Percentiles rank a stretch among this genome's conserved stretches.
These are phyloP conservation scores for Fusarium drepaniforme DNA, from an alignment of 2,329 filamentous ascomycete genomes.

Conservation along the genomic window DNA sequence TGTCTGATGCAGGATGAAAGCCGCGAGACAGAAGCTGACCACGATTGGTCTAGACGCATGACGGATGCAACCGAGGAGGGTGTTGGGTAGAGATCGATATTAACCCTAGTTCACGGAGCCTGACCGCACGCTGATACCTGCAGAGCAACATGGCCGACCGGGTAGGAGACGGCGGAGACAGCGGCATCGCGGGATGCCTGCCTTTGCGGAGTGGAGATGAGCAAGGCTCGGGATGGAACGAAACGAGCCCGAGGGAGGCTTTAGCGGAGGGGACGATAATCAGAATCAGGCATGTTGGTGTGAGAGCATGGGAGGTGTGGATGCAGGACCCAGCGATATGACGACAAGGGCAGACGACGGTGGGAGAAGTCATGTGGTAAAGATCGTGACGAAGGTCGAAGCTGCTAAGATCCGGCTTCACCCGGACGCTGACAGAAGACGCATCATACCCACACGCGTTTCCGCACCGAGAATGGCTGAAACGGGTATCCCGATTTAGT, in stretches of 20 bases:
- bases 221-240: slow-evolving; percentile 32
- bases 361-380: slow-evolving; percentile 38
- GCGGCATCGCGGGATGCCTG: slow-evolving; percentile 28
- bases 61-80: slow-evolving; percentile 19
- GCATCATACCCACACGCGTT: slow-evolving; percentile 4
- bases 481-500: slow-evolving; percentile 7
- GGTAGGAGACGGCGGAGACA: slow-evolving; percentile 29
- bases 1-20: slow-evolving; percentile 14
- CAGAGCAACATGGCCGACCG: slow-evolving; percentile 3
- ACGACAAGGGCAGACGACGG: slow-evolving; percentile 15
- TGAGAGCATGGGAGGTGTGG: slow-evolving; percentile 14
- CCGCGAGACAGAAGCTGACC: slow-evolving; percentile 7
- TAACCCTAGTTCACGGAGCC: slow-evolving; percentile 19
- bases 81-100: slow-evolving; percentile 17
- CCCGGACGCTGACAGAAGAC: slow-evolving; percentile 22
- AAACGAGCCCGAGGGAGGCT: slow-evolving; percentile 30
- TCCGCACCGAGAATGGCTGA: neutral
- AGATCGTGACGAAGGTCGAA: slow-evolving; percentile 35
- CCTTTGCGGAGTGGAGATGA: slow-evolving; percentile 32
- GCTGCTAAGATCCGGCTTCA: slow-evolving; percentile 30
- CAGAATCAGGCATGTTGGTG: slow-evolving; percentile 19
- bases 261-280: slow-evolving; percentile 5
- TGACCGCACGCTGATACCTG: slow-evolving; percentile 10
- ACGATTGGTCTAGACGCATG: slow-evolving; percentile 21
- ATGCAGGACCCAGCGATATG: slow-evolving; percentile 22